Evolutionary conservation across 2,329 filamentous ascomycete genomes (phyloP).

Genomic region (Aspergillus flavus): DNA sequence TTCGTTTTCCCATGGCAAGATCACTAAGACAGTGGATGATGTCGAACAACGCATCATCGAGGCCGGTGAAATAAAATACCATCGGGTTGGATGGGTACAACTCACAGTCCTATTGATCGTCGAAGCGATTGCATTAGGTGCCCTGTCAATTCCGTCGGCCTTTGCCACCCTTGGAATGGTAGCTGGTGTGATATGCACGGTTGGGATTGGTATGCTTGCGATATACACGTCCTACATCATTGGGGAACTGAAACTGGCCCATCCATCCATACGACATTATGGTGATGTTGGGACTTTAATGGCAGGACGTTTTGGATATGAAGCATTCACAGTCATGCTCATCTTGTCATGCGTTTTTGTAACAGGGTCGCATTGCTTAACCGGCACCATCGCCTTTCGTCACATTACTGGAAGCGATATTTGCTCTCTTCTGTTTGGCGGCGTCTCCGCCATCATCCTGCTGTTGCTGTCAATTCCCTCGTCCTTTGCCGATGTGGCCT

Average conservation of each 20-base stretch:
- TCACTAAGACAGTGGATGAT: background rate
- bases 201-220: constrained; percentile 40
- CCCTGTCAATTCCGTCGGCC: constrained; percentile 46
- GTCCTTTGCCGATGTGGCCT: background rate
- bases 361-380: constrained; percentile 47
- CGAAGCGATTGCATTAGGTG: constrained; percentile 52
- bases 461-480: background rate
- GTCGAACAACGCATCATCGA: background rate
- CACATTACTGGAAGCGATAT: constrained; percentile 40
- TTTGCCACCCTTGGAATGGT: constrained; percentile 50
- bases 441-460: background rate
- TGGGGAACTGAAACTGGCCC: constrained; percentile 37
- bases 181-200: constrained; percentile 43
- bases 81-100: constrained; percentile 50
- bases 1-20: background rate
- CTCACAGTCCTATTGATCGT: constrained; percentile 52
- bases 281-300: constrained; percentile 46
- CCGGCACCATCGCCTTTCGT: constrained; percentile 49
- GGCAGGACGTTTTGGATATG: constrained; percentile 45
- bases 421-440: constrained; percentile 23
- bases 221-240: constrained; percentile 45
- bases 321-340: constrained; percentile 46
- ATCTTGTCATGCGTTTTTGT: constrained; percentile 44
- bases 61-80: constrained; percentile 12
- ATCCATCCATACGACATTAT: constrained; percentile 45